phyloP scores from a whole-genome alignment of 2,329 filamentous ascomycete species.

The Cladobotryum mycophilum region DNA sequence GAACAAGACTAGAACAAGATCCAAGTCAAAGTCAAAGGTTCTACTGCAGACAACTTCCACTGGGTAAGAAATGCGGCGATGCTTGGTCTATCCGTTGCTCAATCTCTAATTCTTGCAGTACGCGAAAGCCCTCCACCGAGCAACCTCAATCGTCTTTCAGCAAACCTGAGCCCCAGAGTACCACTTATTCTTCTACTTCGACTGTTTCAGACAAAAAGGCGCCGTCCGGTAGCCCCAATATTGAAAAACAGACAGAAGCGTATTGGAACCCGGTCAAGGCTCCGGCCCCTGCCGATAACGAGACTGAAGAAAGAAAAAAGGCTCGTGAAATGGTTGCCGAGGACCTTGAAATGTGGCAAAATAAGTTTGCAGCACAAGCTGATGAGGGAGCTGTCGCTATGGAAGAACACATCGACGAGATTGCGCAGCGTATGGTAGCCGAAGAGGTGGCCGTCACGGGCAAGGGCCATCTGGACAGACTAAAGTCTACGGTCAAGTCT shows the following conservation, averaged over 20 bases:
- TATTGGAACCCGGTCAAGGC: slow-evolving; percentile 34
- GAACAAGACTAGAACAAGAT: slow-evolving; percentile 28
- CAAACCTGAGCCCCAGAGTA: slow-evolving; percentile 28
- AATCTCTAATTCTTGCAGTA: slow-evolving; percentile 13
- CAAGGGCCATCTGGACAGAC: slow-evolving; percentile 57
- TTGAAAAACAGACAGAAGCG: slow-evolving; percentile 19
- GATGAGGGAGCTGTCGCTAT: slow-evolving; percentile 74
- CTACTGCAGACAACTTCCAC: slow-evolving; percentile 17
- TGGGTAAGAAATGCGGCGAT: not conserved
- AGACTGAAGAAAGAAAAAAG: slow-evolving; percentile 50
- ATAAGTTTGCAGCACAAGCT: slow-evolving; percentile 77
- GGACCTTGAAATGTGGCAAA: slow-evolving; percentile 80
- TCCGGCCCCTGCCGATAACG: slow-evolving; percentile 40
- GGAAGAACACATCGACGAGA: slow-evolving; percentile 59
- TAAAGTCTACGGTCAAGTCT: slow-evolving; percentile 60
- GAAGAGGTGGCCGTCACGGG: slow-evolving; percentile 62
- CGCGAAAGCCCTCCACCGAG: slow-evolving; percentile 13
- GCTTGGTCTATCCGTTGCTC: not conserved
- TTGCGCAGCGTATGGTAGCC: slow-evolving; percentile 48
- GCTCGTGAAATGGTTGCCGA: slow-evolving; percentile 63
- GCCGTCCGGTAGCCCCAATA: slow-evolving; percentile 20
- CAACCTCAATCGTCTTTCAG: slow-evolving; percentile 28
- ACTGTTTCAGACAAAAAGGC: slow-evolving; percentile 11
- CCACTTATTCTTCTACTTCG: slow-evolving; percentile 28
- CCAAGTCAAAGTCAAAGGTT: slow-evolving; percentile 17